These are phyloP conservation scores for Diplodia mutila DNA, from an alignment of 2,329 filamentous ascomycete genomes.

Conservation along the genomic window DNA sequence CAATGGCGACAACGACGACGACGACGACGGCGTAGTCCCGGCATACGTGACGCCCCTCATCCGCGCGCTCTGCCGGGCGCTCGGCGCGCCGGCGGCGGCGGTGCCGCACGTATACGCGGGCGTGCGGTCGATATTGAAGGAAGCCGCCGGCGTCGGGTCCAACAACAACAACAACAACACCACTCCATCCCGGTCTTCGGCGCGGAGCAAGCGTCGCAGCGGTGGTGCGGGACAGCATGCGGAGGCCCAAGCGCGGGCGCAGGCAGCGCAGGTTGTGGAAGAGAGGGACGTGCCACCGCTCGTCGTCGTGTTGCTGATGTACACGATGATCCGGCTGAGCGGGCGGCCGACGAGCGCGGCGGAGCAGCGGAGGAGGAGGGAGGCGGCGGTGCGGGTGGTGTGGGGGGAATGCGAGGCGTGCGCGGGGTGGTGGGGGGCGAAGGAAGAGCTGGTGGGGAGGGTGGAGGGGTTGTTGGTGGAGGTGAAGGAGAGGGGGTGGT, in stretches of 20 bases:
- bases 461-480: conserved; percentile 36
- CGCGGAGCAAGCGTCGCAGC: conserved; percentile 49
- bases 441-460: conserved; percentile 44
- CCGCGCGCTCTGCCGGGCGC: conserved; percentile 65
- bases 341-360: conserved; percentile 28
- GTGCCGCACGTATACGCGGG: conserved; percentile 76
- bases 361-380: conserved; percentile 15
- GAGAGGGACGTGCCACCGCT: conserved; percentile 54
- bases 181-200: conserved; percentile 43
- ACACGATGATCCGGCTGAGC: conserved; percentile 58
- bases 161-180: conserved; percentile 1
- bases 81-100: conserved; percentile 61
- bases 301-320: conserved; percentile 64
- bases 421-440: conserved; percentile 35
- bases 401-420: conserved; percentile 30
- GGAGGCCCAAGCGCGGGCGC: background rate
- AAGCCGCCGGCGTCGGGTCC: conserved; percentile 29
- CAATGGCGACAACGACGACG: background rate
- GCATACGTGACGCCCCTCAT: conserved; percentile 72
- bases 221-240: background rate
- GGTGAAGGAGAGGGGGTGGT: conserved; percentile 25
- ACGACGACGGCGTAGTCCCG: conserved; percentile 28
- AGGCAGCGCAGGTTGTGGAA: background rate
- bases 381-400: conserved; percentile 2
- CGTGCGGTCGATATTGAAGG: conserved; percentile 60